Percentiles rank a stretch among this genome's conserved stretches.
phyloP scores from a whole-genome alignment of 176 grass and related monocot genomes.

The Echinochloa phyllopogon region DNA sequence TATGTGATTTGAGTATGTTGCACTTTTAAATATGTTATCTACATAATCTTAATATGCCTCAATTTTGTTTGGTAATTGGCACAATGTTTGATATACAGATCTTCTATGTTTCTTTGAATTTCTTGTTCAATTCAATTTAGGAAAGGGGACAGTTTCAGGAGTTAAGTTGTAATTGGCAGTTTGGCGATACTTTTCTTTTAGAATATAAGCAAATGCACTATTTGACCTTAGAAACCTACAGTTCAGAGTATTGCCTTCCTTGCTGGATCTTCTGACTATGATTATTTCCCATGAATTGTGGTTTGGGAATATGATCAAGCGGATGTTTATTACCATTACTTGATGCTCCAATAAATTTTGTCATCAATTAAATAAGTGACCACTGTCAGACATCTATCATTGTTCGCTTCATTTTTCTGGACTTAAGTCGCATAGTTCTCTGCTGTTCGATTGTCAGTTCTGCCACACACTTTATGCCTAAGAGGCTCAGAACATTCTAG shows the following conservation, averaged over 20 bases:
- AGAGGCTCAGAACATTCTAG: background rate
- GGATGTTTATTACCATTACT: background rate
- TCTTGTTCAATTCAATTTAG: background rate
- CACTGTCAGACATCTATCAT: background rate
- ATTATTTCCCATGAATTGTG: background rate
- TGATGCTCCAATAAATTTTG: background rate
- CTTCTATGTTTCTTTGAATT: background rate
- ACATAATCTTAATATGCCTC: background rate
- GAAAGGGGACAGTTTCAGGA: background rate
- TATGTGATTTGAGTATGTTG: conserved; percentile 1
- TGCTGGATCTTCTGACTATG: background rate
- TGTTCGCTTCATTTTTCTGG: background rate
- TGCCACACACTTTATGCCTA: background rate
- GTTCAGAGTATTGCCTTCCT: background rate
- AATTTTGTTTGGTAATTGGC: background rate
- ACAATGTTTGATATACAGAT: background rate
- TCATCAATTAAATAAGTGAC: background rate
- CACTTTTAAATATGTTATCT: background rate
- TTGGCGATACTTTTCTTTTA: background rate
- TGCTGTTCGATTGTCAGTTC: background rate
- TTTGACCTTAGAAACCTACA: conserved; percentile 3
- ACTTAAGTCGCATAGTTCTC: background rate
- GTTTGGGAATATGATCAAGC: background rate
- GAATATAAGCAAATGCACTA: conserved; percentile 9
- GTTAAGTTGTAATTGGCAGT: background rate